A percentile compares a stretch with the other conserved stretches of the same genome.
phyloP scores from a whole-genome alignment of 2,329 filamentous ascomycete genomes.

The Claviceps fusiformis region DNA sequence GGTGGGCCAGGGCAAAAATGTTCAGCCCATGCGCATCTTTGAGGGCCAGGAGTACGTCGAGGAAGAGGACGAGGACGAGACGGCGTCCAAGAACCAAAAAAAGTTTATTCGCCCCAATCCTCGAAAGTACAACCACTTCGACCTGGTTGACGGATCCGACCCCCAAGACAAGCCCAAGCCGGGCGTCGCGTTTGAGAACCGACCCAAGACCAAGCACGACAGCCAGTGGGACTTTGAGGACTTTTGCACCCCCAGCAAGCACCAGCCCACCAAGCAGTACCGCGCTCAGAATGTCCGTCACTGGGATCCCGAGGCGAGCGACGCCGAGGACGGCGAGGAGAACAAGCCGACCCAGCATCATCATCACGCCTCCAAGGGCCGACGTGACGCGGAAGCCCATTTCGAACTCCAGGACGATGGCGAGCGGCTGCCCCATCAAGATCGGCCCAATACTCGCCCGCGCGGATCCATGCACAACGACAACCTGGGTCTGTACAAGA shows the following conservation, averaged over 20 bases:
- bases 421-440: constrained; percentile 38
- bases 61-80: constrained; percentile 22
- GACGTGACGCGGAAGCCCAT: constrained; percentile 68
- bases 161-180: constrained; percentile 31
- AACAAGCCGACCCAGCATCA: constrained; percentile 42
- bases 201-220: constrained; percentile 47
- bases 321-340: constrained; percentile 33
- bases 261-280: constrained; percentile 41
- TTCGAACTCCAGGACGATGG: constrained; percentile 74
- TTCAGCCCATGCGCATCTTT: constrained; percentile 49
- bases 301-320: constrained; percentile 53
- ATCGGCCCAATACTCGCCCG: constrained; percentile 28
- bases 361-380: constrained; percentile 42
- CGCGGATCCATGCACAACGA: constrained; percentile 50
- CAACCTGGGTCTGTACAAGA: constrained; percentile 58
- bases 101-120: constrained; percentile 51
- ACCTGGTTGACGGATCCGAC: constrained; percentile 56
- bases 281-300: constrained; percentile 60
- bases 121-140: constrained; percentile 75
- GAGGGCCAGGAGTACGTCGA: constrained; percentile 35
- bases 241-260: constrained; percentile 71
- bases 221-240: constrained; percentile 83
- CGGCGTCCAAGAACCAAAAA: constrained; percentile 29
- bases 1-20: constrained; percentile 45
- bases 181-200: constrained; percentile 26